phyloP scores from a whole-genome alignment of 2,329 filamentous ascomycete genomes.

The Chaetothyriales sp. region DNA sequence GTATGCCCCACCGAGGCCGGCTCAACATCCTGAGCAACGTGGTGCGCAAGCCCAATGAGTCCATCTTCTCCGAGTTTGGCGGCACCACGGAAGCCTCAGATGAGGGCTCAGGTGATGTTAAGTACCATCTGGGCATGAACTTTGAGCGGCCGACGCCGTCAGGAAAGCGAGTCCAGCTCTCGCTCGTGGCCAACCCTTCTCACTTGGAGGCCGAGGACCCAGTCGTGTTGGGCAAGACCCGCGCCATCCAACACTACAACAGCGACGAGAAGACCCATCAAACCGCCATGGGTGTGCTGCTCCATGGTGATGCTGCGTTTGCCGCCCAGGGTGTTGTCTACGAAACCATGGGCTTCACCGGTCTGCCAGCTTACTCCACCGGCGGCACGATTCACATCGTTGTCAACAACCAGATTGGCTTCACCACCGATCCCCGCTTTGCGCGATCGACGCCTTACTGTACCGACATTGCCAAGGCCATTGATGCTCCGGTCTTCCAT shows the following conservation, averaged over 20 bases:
- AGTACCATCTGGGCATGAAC: slow-evolving; percentile 99
- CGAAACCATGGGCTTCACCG: slow-evolving; percentile 95
- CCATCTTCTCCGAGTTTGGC: slow-evolving; percentile 96
- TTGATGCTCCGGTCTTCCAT: slow-evolving; percentile 96
- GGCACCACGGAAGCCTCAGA: slow-evolving; percentile 76
- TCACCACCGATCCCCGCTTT: slow-evolving; percentile 96
- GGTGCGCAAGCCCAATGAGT: slow-evolving; percentile 97
- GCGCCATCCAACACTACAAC: slow-evolving; percentile 98
- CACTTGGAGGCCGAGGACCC: slow-evolving; percentile 97
- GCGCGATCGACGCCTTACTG: slow-evolving; percentile 96
- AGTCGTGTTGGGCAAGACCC: slow-evolving; percentile 91
- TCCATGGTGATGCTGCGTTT: slow-evolving; percentile 95
- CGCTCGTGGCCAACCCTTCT: slow-evolving; percentile 93
- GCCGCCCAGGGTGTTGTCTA: slow-evolving; percentile 95
- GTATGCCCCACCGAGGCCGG: slow-evolving; percentile 97
- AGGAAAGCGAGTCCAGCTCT: slow-evolving; percentile 97
- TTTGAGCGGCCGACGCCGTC: slow-evolving; percentile 97
- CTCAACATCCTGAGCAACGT: slow-evolving; percentile 97
- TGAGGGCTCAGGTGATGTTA: slow-evolving; percentile 95
- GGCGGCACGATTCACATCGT: slow-evolving; percentile 94
- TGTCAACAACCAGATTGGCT: slow-evolving; percentile 99
- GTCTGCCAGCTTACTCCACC: slow-evolving; percentile 87
- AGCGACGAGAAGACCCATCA: slow-evolving; percentile 80
- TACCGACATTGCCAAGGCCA: slow-evolving; percentile 97
- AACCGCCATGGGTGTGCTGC: slow-evolving; percentile 84